A percentile compares a stretch with the other conserved stretches of the same genome.
phyloP scores from a whole-genome alignment of 179 eudicot genomes.

The Corrigiola litoralis region DNA sequence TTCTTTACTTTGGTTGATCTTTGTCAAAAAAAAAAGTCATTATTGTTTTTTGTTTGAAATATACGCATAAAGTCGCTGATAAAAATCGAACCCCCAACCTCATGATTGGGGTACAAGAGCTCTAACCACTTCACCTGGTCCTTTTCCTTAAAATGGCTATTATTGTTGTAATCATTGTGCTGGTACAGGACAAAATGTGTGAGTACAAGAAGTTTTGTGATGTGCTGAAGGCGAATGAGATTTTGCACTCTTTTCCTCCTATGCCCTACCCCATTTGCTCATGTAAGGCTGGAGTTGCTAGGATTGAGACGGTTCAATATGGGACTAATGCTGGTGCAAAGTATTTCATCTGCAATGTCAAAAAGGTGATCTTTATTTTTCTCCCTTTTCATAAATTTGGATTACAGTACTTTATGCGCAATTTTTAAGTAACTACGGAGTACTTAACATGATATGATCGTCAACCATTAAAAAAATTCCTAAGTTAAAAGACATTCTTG shows the following conservation, averaged over 20 bases:
- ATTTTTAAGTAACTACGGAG: background rate
- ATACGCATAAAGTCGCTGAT: no score
- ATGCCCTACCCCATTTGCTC: slow-evolving; percentile 5
- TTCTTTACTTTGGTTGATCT: background rate
- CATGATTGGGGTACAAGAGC: no score
- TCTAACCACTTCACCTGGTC: no score
- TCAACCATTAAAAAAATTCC: no score
- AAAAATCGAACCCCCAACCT: no score
- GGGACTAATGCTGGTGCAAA: background rate
- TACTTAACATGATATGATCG: background rate
- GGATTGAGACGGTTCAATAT: background rate
- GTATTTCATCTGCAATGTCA: slow-evolving; percentile 12
- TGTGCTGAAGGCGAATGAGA: background rate
- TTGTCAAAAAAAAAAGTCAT: no score
- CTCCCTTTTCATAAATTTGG: background rate
- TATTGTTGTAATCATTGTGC: background rate
- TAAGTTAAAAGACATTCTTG: no score
- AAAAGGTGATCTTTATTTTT: background rate
- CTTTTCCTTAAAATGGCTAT: background rate
- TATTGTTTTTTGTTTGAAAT: no score
- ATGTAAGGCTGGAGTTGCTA: slow-evolving; percentile 18
- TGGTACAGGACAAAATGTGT: slow-evolving; percentile 5
- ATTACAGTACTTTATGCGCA: background rate
- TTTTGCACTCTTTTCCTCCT: background rate
- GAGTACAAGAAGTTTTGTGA: slow-evolving; percentile 12